Percentiles rank a stretch among this genome's conserved stretches.
These are phyloP conservation scores for Phytopythium aichiense DNA, from an alignment of 352 stramenopile genomes.

Conservation along the genomic window DNA sequence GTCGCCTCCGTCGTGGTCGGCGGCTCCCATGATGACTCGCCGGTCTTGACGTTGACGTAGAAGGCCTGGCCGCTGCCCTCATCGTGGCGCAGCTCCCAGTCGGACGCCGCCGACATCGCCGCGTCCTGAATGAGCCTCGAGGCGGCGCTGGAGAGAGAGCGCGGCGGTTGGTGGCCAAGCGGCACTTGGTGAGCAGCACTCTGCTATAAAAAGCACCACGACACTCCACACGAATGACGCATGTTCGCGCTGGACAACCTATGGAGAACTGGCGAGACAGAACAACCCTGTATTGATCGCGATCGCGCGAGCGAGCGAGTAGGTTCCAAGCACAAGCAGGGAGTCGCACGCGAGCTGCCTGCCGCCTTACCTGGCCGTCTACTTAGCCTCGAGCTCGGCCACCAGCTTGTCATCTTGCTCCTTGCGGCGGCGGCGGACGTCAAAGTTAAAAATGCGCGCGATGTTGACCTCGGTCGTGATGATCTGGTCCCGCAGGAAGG, in stretches of 20 bases:
- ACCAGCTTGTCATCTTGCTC: conserved; percentile 67
- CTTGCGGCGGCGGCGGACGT: conserved; percentile 86
- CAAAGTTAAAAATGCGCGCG: conserved; percentile 96
- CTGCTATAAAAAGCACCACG: neutral
- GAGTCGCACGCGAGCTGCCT: too few relatives aligned
- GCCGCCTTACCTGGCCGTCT: conserved; percentile 2
- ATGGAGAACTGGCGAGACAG: neutral
- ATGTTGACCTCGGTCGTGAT: conserved; percentile 98
- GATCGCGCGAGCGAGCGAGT: neutral
- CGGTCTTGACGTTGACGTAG: conserved; percentile 50
- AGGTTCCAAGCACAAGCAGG: neutral
- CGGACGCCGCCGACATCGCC: neutral
- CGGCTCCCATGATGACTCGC: conserved; percentile 49
- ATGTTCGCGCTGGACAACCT: neutral
- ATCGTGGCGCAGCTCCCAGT: conserved; percentile 49
- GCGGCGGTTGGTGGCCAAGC: neutral
- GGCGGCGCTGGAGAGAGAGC: neutral
- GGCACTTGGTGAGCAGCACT: neutral
- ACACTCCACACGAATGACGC: neutral
- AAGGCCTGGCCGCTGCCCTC: conserved; percentile 34
- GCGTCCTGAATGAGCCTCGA: neutral
- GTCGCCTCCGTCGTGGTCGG: neutral
- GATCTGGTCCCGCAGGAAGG: conserved; percentile 95
- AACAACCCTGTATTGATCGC: conserved; percentile 2
- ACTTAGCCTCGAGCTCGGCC: conserved; percentile 66